Evolutionary conservation across 2,329 filamentous ascomycete species (phyloP), one percentile per base, ranked within the genome.

Genomic region (Dryadomyces quercivorus): DNA sequence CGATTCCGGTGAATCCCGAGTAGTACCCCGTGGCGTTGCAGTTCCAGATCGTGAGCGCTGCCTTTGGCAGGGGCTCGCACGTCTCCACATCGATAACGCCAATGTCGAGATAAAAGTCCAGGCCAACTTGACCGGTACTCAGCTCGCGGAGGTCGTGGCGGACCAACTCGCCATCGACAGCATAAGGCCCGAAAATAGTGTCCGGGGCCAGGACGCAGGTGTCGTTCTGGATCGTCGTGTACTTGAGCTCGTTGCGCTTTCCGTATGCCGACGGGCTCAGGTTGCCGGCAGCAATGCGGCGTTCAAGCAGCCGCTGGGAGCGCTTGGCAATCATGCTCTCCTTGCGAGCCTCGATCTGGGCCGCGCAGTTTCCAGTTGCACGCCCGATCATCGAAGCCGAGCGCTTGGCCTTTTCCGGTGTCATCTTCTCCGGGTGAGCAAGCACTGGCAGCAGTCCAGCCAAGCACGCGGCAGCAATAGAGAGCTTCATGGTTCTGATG

Each of bases 21-120:
- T 78, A 77, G 16, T 75, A 69, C 46, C 74, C 74, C 49, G 69
- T 74, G 43, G 70, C 67, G 58, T 75, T 75, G 63, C 70, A 72
- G 43, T 71, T 66, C 72, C 72, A 75, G 47, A 73, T 69, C 58
- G 75, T 72, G 43, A 73, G 64, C 16, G 70, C 57, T 3, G 71
- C 65, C 9, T 65, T 63, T 1, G 64, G 62, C 0, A 69, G 63
- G 1, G 71, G 67, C 50, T 65, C 62, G 63, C 73, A 75, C 34
- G 70, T 74, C 52, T 69, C 68, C 54, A 74, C 66, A 57, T 75
- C 71, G 53, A 75, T 67, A 59, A 73, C 72, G 46, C 73, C 70
- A 12, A 75, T 58, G 56, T 75, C 72, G 12, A 75, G 60, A 58
- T 67, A 66, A 47, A 72, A 49, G 10, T 70, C 68, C 9, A 75